A percentile compares a stretch with the other conserved stretches of the same genome.
These are phyloP conservation scores for Rubia balearica DNA, from an alignment of 305 asterid genomes.

Conservation along the genomic window DNA sequence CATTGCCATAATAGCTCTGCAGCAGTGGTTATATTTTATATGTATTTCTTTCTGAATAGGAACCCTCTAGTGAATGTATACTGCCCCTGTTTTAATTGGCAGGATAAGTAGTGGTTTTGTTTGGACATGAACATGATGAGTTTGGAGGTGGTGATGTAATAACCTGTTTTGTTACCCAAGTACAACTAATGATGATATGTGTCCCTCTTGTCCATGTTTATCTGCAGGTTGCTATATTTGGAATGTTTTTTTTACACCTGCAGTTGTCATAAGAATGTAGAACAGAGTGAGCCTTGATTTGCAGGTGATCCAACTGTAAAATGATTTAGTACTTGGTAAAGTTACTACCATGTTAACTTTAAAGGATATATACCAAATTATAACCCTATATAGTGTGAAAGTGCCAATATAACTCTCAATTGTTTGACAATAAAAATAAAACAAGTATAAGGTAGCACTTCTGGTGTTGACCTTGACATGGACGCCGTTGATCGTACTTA, in stretches of 20 bases:
- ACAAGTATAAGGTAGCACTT: too few relatives aligned
- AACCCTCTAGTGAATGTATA: slow-evolving; percentile 21
- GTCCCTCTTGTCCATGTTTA: slow-evolving; percentile 20
- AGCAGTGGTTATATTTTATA: slow-evolving; percentile 4
- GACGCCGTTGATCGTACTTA: too few relatives aligned
- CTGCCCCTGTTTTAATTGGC: slow-evolving; percentile 13
- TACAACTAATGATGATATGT: slow-evolving; percentile 11
- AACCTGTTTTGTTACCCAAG: slow-evolving; percentile 1
- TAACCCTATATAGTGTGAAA: too few relatives aligned
- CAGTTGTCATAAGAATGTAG: slow-evolving; percentile 7
- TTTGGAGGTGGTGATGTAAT: slow-evolving; percentile 1
- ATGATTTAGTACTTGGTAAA: not conserved
- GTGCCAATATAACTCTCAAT: too few relatives aligned
- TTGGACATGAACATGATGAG: slow-evolving; percentile 13
- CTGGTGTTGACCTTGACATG: too few relatives aligned
- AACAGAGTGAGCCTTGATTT: not conserved
- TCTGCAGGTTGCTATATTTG: slow-evolving; percentile 21
- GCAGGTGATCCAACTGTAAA: not conserved
- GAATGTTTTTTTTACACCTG: slow-evolving; percentile 14
- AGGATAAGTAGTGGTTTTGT: slow-evolving; percentile 23
- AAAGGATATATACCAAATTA: too few relatives aligned
- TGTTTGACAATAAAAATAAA: too few relatives aligned
- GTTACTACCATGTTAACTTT: not conserved
- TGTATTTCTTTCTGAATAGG: slow-evolving; percentile 20
- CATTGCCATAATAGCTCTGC: slow-evolving; percentile 28